Percentiles rank a stretch among this genome's conserved stretches.
These are phyloP conservation scores for Solanum hybrid DNA, from an alignment of 305 asterid species.

Conservation along the genomic window DNA sequence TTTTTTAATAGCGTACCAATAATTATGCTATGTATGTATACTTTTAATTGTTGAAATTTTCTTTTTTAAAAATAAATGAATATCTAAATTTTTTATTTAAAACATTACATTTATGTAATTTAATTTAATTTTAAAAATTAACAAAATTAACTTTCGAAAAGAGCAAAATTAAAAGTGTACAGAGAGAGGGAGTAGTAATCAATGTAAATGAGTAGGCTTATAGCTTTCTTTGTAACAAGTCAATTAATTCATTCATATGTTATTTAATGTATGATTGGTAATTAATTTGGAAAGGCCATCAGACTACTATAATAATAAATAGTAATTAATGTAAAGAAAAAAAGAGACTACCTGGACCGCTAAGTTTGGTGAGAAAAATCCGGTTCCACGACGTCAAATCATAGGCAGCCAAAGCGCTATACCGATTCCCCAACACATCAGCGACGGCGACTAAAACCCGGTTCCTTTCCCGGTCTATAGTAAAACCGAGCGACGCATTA, in stretches of 20 bases:
- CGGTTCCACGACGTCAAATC: slow-evolving; percentile 65
- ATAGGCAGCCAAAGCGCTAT: slow-evolving; percentile 74
- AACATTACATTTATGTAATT: rapidly evolving
- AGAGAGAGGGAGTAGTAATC: too few relatives aligned
- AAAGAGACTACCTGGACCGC: slow-evolving; percentile 49
- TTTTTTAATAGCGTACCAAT: background rate
- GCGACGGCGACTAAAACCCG: slow-evolving; percentile 56
- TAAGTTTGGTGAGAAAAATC: slow-evolving; percentile 60
- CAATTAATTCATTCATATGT: background rate
- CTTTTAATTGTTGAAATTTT: too few relatives aligned
- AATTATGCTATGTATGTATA: background rate
- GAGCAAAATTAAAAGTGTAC: background rate
- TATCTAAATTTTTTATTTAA: too few relatives aligned
- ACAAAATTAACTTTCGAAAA: too few relatives aligned
- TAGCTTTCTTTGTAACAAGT: background rate
- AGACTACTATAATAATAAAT: background rate
- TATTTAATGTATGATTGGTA: background rate
- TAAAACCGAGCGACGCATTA: slow-evolving; percentile 67
- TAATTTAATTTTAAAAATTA: too few relatives aligned
- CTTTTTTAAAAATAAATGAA: too few relatives aligned
- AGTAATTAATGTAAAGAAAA: background rate
- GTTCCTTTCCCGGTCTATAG: slow-evolving; percentile 66
- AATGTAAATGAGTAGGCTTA: too few relatives aligned
- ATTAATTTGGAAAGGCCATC: background rate
- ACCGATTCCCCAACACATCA: slow-evolving; percentile 52